Base-by-base conservation (phyloP, 2,329 filamentous ascomycete species). In the Diaporthe citrichinensis region DNA sequence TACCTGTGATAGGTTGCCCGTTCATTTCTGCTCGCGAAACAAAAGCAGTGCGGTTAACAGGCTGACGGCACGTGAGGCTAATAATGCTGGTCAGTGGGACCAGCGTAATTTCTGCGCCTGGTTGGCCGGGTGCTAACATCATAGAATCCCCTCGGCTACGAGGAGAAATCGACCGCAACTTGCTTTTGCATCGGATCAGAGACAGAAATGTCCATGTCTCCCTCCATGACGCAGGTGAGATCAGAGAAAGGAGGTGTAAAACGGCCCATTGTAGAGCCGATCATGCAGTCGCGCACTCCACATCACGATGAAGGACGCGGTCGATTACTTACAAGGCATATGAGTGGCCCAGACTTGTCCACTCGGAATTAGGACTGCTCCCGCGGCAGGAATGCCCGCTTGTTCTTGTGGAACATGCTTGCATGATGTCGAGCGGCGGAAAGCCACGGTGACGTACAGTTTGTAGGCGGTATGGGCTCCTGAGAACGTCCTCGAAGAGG, bases 11-110 rank as follows among this genome's bases (percentile, higher is more conserved):
- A 23, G 65, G 3, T 6, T 41, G 15, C 49, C 65, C 49, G n/a
- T 36, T 20, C 49, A 55, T 39, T 34, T 41, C 34, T 41, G 51
- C 34, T 34, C 41, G n/a, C 65, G 14, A 28, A 36, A 25, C 31
- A 55, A 41, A 69, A 34, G 58, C 36, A 55, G 59, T 20, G 46
- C 17, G 46, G 41, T 65, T n/a, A 28, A 57, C 34, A 73, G 25
- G 71, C 44, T 57, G 58, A 55, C 46, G 58, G 61, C 71, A 73
- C 46, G 58, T 73, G 58, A 73, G 39, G 31, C 39, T 17, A 55
- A 69, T 15, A 23, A 28, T 73, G 17, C 71, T 46, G 34, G 34
- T 23, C 9, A 39, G 49, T 55, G 71, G 31, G 23, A 53, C 49
- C 51, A 53, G 46, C 23, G 49, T 34, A 28, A 20, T 58, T 58